Evolutionary conservation across 2,329 filamentous ascomycete species (phyloP).

Genomic region (Claviceps sorghi): DNA sequence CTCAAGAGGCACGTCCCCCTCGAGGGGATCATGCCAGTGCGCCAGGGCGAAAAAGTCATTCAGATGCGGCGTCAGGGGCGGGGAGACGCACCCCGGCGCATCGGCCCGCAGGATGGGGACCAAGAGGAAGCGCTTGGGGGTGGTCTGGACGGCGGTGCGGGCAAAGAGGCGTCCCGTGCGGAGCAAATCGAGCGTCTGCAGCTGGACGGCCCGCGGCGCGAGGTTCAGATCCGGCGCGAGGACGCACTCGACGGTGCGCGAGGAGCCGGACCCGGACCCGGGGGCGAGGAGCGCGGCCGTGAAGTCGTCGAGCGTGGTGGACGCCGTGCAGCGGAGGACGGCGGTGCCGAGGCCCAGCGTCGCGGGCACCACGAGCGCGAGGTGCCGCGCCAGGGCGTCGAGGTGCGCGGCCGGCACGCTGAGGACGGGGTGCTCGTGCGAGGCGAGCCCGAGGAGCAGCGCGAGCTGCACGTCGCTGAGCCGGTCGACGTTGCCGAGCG

Average conservation of each 20-base stretch:
- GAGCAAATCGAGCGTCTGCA: constrained; percentile 66
- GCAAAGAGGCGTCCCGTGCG: constrained; percentile 66
- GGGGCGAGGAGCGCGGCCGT: constrained; percentile 47
- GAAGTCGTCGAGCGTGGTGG: constrained; percentile 72
- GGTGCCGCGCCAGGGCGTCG: constrained; percentile 56
- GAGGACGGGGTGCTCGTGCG: constrained; percentile 77
- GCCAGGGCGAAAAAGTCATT: constrained; percentile 82
- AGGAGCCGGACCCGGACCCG: constrained; percentile 9
- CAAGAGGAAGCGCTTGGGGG: constrained; percentile 67
- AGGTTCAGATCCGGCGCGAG: constrained; percentile 67
- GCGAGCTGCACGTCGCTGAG: constrained; percentile 84
- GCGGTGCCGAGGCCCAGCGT: constrained; percentile 60
- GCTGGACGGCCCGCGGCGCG: constrained; percentile 63
- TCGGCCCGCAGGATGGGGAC: constrained; percentile 50
- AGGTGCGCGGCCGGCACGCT: constrained; percentile 51
- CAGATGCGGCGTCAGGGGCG: constrained; percentile 40
- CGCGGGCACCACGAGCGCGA: constrained; percentile 54
- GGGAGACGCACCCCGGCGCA: constrained; percentile 24
- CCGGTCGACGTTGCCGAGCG: constrained; percentile 58
- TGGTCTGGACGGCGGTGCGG: constrained; percentile 55
- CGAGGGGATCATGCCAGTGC: constrained; percentile 61
- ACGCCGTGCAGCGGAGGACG: constrained; percentile 56
- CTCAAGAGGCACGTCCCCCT: constrained; percentile 64
- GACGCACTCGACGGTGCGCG: constrained; percentile 67
- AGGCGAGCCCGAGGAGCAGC: constrained; percentile 63